Base-by-base conservation (phyloP, 2,329 filamentous ascomycete genomes). In the Alternaria hordeiaustralica region DNA sequence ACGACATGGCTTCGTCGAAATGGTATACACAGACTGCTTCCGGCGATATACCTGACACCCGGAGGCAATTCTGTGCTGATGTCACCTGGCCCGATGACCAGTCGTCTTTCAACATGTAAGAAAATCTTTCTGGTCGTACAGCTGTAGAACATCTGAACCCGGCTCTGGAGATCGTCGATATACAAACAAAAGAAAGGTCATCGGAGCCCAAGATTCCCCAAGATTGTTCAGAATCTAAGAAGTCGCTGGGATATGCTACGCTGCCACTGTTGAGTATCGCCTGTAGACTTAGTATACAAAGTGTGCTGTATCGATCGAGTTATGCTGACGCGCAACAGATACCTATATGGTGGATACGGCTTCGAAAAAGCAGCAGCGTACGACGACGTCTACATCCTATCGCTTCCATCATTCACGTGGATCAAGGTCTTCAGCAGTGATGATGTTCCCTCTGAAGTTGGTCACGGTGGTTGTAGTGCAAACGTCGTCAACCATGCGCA, bases 51-150 rank as follows among this genome's bases (percentile, higher is more conserved):
- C 88, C 88, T 3, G 77, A 77, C 13, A 79, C 84, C 62, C 82
- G 88, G 11, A 82, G 87, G 25, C 84, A 86, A 26, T 90, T 90
- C 65, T 90, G 88, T 72, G 87, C 87, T 3, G 88, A 87, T 53
- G 86, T 84, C 13, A 86, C 86, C 2, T 89, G 87, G 83, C 83
- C 88, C 0, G 70, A 82, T 9, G 88, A 90, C 68, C 81, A 84
- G 58, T 88, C 87, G 13, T 89, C 87, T 8, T 90, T 89, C 71
- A 90, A 90, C 67, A 87, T 90, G 86, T 89, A 70, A 76, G 86
- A 18, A 41, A 10, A 41, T 18, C 4, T 41, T 41, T 41, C n/a
- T 18, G 36, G 36, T 41, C 0, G n/a, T 41, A 18, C 15, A 41
- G 15, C 15, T 41, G 36, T 18, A 5, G 9, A 11, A 18, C n/a